These are phyloP conservation scores for Mortierella sp. DNA, from an alignment of 371 early-diverging fungal genomes.

Conservation along the genomic window DNA sequence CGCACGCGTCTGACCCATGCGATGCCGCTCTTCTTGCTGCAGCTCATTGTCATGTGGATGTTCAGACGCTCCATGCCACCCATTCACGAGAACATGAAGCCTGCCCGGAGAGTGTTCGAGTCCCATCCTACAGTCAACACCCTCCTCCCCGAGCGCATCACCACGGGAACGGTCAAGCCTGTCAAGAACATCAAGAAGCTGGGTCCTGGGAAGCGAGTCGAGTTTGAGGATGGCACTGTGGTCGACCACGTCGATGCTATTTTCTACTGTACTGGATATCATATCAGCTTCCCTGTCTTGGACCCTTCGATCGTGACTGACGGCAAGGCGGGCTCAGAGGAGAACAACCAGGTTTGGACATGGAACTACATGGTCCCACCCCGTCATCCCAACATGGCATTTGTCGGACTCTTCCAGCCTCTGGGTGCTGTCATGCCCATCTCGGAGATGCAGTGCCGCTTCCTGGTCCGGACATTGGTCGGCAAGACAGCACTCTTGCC, in stretches of 20 bases:
- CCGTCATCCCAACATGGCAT: constrained; percentile 61
- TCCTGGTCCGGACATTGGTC: constrained; percentile 55
- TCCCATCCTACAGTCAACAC: constrained; percentile 62
- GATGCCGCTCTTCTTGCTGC: constrained; percentile 42
- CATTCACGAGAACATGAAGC: constrained; percentile 54
- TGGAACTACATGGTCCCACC: constrained; percentile 62
- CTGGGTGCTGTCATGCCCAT: constrained; percentile 63
- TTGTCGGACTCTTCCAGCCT: constrained; percentile 65
- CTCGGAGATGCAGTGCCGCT: constrained; percentile 63
- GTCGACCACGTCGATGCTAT: constrained; percentile 69
- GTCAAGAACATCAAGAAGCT: constrained; percentile 54
- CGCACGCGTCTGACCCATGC: constrained; percentile 46
- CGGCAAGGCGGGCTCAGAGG: constrained; percentile 47
- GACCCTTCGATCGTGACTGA: constrained; percentile 59
- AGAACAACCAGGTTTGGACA: constrained; percentile 56
- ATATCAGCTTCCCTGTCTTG: constrained; percentile 64
- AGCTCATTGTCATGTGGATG: background rate
- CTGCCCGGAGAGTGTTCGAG: constrained; percentile 40
- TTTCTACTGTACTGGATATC: constrained; percentile 77
- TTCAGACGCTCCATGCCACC: constrained; percentile 22
- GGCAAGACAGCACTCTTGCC: constrained; percentile 50
- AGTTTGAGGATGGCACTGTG: constrained; percentile 72
- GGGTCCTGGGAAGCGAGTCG: constrained; percentile 56
- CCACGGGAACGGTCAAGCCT: constrained; percentile 63
- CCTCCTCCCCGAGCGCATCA: constrained; percentile 61